Base-by-base conservation (phyloP, 75 land plant genomes). In the Cupressus sempervirens region DNA sequence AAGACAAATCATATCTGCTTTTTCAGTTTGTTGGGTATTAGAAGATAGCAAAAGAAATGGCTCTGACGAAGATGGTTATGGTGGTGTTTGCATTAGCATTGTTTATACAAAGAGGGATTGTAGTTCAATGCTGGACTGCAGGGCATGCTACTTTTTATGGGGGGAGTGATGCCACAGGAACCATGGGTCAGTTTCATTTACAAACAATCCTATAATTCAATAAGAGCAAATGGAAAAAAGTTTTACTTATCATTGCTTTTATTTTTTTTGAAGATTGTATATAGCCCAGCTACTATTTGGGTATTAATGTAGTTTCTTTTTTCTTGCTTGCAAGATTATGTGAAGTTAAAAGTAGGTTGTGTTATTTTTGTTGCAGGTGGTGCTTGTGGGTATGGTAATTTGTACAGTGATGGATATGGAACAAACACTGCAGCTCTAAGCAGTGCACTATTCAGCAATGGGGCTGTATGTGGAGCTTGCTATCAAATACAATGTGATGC, bases 381-480 rank as follows among this genome's bases (percentile, higher is more conserved):
- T 18, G 92, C 92, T n/a, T 91, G 92, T 73, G 92, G 92, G 34
- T 91, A 90, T 50, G 86, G 90, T 45, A 83, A 86, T 75, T 15
- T 88, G 81, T 84, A 53, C 52, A 68, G 46, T 52, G 52, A 4
- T 2, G 93, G 92, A 29, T 91, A 91, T 43, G 90, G 92, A 2
- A 53, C 75, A 20, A 82, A 72, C 29, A 91, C 92, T 12, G 76
- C 88, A 14, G 93, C 90, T 16, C 67, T 91, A 18, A 91, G 93
- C 83, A 45, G 74, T 12, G 56, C 86, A 0, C 54, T 91, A 50
- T 91, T 88, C 76, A 40, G 84, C n/a, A 54, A 52, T 0, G 93
- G 92, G 14, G 32, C 32, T 5, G 72, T 81, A 15, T 91, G 92
- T n/a, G 92, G 92, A 12, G 86, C 86, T 1, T 91, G 93, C 15